Base-by-base conservation (phyloP, 371 early-diverging fungal genomes). In the Nematocida parisii region DNA sequence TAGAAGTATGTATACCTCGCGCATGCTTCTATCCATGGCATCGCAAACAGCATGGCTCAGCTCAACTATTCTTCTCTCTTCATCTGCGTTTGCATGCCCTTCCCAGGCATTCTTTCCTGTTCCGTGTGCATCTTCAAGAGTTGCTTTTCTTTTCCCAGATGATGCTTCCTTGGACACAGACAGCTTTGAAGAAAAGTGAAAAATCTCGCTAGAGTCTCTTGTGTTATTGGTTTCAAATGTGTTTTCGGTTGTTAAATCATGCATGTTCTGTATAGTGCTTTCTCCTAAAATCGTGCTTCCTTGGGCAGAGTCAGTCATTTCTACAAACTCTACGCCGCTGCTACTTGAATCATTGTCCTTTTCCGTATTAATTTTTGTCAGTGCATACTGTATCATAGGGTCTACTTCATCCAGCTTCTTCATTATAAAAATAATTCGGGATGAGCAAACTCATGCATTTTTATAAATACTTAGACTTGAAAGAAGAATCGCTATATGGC, bases 361-460 rank as follows among this genome's bases (percentile, higher is more conserved):
- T 33, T 22, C 11, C 15, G 27, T 44, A 15, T 58, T 27, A 22
- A 27, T 11, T 5, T 64, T 13, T 6, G 18, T 33, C 7, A 67
- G 39, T 22, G 54, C 50, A 47, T 71, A 71, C 57, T 52, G 47
- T 27, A 71, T 22, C 71, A 71, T 71, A 7, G 54, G 71, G 42
- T 71, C 71, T 18, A 33, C 18, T 71, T 24, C 57, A 33, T 33
- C 33, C 33, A 33, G 33, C 40, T 9, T 56, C 18, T 54, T 11
- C 71, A 71, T 71, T 71, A 33, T 47, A 71, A 71, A 71, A 71
- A 71, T 71, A 58, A 58, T 58, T 27, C 18, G 52, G 3, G 18
- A 18, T 13, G 18, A 50, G 18, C 52, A 50, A 50, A 50, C 52
- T 50, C 52, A 13, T 50, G 52, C 9, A 13, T 13, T 50, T 50